Base-by-base conservation (phyloP, 2,329 filamentous ascomycete species). In the Penicillium sp. region DNA sequence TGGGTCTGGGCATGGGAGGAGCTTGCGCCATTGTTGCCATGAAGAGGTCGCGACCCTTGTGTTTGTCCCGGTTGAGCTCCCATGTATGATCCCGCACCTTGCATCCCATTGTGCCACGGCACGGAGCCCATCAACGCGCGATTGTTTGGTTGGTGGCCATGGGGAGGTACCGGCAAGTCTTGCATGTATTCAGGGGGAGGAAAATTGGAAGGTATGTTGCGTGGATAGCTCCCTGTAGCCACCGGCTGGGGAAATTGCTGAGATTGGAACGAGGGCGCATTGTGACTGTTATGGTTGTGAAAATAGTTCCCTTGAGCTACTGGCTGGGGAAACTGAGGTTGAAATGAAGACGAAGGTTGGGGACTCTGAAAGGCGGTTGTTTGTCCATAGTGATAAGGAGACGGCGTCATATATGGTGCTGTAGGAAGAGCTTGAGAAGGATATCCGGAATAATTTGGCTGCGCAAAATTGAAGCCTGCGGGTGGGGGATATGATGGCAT, bases 101-200 rank as follows among this genome's bases (percentile, higher is more conserved):
- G 75, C 48, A 71, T 72, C 45, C 83, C 80, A 69, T 81, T 81
- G 3, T 80, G 79, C 74, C 82, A 81, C 51, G 77, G 77, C 59
- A 84, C 79, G 2, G 80, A 79, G 0, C 78, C 83, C 82, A 80
- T 81, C 62, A 78, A 73, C 67, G 78, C 69, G 55, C 74, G 59
- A 56, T 69, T 64, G 29, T 51, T 56, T 16, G 63, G 47, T 10
- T 57, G 62, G 4, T 62, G 54, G 10, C 50, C 51, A 60, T 64
- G 68, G 16, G 66, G 67, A 26, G 63, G 62, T 18, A 58, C 43
- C 14, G 61, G 57, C 8, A 63, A 43, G 11, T 45, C 57, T 4
- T 66, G 45, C 39, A 59, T 52, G 27, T 64, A 65, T 23, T 56
- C 14, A 26, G 58, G 55, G 27, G 60, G 46, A 38, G 36, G 16